Base-by-base conservation (phyloP, 225 moss, liverwort and hornwort genomes). In the Physcomitrellopsis africana region DNA sequence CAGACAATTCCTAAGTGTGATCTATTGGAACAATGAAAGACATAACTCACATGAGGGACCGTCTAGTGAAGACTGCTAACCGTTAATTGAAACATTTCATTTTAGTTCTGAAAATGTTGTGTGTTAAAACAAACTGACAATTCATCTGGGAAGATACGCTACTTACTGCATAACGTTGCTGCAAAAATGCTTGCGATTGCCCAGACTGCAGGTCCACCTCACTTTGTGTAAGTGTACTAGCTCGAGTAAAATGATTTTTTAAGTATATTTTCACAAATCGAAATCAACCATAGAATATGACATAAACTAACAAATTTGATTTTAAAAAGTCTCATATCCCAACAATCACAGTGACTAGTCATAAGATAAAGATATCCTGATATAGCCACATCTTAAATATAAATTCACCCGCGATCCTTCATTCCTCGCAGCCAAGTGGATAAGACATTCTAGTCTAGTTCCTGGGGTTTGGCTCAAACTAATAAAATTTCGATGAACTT, bases 111-210 rank as follows among this genome's bases (percentile, higher is more conserved):
- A 43, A 76, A n/a, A 14, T 18, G 16, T 19, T 45, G 3, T 64
- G 3, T 64, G 11, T 62, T 42, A 12, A 24, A 14, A 1, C 47
- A 68, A 8, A 55, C 26, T 54, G 24, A 15, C 49, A 9, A 15
- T 26, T 11, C 2, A 23, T 69, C 46, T 18, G 29, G 5, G 53
- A 58, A 42, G 59, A 41, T 29, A 70, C 8, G 69, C 59, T 60
- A 92, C 77, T 73, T 69, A 88, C 84, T 58, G 22, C 76, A 66
- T 82, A 88, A 72, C 90, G 90, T 64, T 92, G 94, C 76, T 92
- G 92, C 69, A 92, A 61, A 64, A 94, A 76, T 65, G 87, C 70
- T 77, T 88, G 89, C n/a, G 86, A 79, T 81, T 85, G 92, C 79
- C 86, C 85, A 66, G 89, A 85, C 87, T 94, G 94, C 80, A 74